These are phyloP conservation scores for Micromonas pusilla DNA, from an alignment of 139 green algal species.

Conservation along the genomic window DNA sequence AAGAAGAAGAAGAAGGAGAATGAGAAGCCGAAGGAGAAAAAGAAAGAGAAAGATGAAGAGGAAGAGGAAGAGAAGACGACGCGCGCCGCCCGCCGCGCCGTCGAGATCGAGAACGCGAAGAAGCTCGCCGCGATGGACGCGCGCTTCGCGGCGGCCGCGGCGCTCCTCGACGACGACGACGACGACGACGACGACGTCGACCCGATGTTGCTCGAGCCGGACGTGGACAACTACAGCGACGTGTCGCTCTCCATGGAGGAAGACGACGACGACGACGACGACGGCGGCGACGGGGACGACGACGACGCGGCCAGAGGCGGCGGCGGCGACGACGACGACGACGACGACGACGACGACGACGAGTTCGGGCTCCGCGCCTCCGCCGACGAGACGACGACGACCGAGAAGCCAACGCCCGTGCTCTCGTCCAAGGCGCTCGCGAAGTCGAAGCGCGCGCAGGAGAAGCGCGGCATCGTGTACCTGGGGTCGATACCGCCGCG, in stretches of 20 bases:
- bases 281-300: neutral
- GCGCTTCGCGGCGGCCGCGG: neutral
- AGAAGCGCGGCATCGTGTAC: slow-evolving; percentile 72
- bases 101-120: slow-evolving; percentile 11
- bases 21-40: neutral
- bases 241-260: neutral
- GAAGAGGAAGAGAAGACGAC: neutral
- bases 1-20: neutral
- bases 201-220: too few relatives aligned
- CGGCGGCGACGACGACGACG: neutral
- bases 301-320: neutral
- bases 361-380: slow-evolving; percentile 10
- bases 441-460: slow-evolving; percentile 44
- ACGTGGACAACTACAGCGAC: neutral
- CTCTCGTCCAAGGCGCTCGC: slow-evolving; percentile 63
- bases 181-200: neutral
- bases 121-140: slow-evolving; percentile 4
- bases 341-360: neutral
- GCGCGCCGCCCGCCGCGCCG: neutral
- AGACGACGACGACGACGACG: neutral
- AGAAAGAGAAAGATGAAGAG: slow-evolving; percentile 3
- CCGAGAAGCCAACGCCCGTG: slow-evolving; percentile 48
- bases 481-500: slow-evolving; percentile 65
- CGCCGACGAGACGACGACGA: slow-evolving; percentile 45
- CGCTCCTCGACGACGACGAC: neutral